Percentiles rank a stretch among this genome's conserved stretches.
phyloP scores from a whole-genome alignment of 2,329 filamentous ascomycete species.

The Arthrobotrys sphaeroides region DNA sequence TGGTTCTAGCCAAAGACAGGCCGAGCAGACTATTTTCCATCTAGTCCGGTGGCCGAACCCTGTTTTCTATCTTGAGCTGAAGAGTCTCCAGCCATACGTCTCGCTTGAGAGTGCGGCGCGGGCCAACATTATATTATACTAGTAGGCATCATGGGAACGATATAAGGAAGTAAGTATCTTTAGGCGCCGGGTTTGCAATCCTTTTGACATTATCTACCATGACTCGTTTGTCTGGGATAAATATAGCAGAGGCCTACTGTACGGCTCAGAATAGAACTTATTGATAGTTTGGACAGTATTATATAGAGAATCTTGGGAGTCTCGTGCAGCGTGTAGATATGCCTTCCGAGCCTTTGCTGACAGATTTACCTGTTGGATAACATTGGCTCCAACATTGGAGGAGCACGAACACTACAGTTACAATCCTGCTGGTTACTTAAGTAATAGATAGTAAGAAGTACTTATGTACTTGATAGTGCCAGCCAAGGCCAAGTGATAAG shows the following conservation, averaged over 20 bases:
- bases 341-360: background rate
- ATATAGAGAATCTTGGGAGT: background rate
- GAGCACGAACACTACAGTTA: background rate
- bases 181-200: background rate
- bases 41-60: too few species aligned
- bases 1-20: background rate
- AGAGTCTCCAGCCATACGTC: background rate
- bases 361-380: slow-evolving; percentile 2
- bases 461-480: too few species aligned
- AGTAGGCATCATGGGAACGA: too few species aligned
- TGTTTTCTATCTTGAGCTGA: slow-evolving; percentile 3
- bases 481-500: slow-evolving; percentile 10
- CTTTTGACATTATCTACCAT: too few species aligned
- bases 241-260: background rate
- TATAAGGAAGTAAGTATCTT: background rate
- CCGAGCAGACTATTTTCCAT: background rate
- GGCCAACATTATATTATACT: too few species aligned
- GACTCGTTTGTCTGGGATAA: background rate
- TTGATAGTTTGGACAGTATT: background rate
- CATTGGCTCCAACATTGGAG: background rate
- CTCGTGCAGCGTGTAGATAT: background rate
- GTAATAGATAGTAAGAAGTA: too few species aligned
- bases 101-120: background rate
- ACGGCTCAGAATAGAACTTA: background rate
- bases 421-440: background rate